These are phyloP conservation scores for Coniochaeta sp. DNA, from an alignment of 2,329 filamentous ascomycete genomes.

Conservation along the genomic window DNA sequence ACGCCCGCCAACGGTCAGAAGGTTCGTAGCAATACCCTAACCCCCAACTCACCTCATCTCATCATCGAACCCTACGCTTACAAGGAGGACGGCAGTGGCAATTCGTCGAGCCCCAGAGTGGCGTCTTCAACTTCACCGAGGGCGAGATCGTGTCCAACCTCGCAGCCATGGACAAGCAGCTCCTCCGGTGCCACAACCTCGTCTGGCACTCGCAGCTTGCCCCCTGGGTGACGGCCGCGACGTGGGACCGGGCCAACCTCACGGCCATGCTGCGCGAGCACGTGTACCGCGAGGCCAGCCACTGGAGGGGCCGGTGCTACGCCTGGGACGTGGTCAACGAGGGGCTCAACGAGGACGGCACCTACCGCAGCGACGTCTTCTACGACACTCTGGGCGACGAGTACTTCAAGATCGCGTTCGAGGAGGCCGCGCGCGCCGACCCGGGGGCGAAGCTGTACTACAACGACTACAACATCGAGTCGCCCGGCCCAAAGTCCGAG, in stretches of 20 bases:
- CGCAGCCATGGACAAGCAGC: slow-evolving; percentile 22
- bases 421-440: slow-evolving; percentile 30
- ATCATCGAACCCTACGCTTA: background rate
- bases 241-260: slow-evolving; percentile 43
- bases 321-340: slow-evolving; percentile 46
- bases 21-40: background rate
- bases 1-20: slow-evolving; percentile 22
- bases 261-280: slow-evolving; percentile 41
- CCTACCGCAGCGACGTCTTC: slow-evolving; percentile 30
- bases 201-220: slow-evolving; percentile 36
- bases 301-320: slow-evolving; percentile 36
- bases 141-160: slow-evolving; percentile 33
- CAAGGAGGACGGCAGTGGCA: slow-evolving; percentile 29
- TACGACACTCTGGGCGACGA: slow-evolving; percentile 29
- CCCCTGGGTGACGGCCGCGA: slow-evolving; percentile 34
- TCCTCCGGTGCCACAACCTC: slow-evolving; percentile 45
- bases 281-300: slow-evolving; percentile 32
- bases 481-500: slow-evolving; percentile 18
- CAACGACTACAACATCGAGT: slow-evolving; percentile 45
- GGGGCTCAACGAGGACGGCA: slow-evolving; percentile 37
- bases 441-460: slow-evolving; percentile 39
- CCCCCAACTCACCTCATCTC: slow-evolving; percentile 19
- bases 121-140: slow-evolving; percentile 42
- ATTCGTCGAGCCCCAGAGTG: slow-evolving; percentile 40
- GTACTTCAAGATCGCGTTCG: slow-evolving; percentile 39